These are phyloP conservation scores for Hansenula anomala DNA, from an alignment of 1,139 yeast species.

Conservation along the genomic window DNA sequence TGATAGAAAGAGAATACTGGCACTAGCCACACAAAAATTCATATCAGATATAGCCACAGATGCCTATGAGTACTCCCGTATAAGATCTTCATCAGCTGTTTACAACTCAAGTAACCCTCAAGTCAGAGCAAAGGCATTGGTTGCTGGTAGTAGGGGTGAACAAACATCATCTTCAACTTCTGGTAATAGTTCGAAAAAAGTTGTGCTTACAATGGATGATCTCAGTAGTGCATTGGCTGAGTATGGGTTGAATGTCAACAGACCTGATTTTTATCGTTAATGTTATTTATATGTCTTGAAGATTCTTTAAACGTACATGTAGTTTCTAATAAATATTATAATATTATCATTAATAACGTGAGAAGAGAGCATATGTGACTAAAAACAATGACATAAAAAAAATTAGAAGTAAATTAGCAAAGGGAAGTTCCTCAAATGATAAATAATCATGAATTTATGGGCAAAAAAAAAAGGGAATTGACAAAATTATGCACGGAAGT, in stretches of 20 bases:
- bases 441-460: too few relatives aligned
- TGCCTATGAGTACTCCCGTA: conserved; percentile 92
- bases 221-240: conserved; percentile 84
- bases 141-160: conserved; percentile 58
- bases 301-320: too few relatives aligned
- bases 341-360: background rate
- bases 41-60: conserved; percentile 93
- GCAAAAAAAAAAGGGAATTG: too few relatives aligned
- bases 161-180: conserved; percentile 30
- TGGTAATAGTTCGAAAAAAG: conserved; percentile 67
- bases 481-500: conserved; percentile 12
- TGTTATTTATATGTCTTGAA: background rate
- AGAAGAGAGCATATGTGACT: background rate
- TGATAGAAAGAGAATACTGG: conserved; percentile 64
- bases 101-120: conserved; percentile 84
- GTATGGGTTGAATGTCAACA: conserved; percentile 83
- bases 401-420: too few relatives aligned
- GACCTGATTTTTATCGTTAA: conserved; percentile 90
- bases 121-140: conserved; percentile 72
- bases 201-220: conserved; percentile 84
- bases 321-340: background rate
- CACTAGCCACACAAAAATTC: conserved; percentile 94
- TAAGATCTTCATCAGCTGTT: conserved; percentile 79
- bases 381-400: too few relatives aligned
- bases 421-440: too few relatives aligned